Conservation (phyloP, 2,329 filamentous ascomycete genomes). For the Colletotrichum endophyticum region DNA sequence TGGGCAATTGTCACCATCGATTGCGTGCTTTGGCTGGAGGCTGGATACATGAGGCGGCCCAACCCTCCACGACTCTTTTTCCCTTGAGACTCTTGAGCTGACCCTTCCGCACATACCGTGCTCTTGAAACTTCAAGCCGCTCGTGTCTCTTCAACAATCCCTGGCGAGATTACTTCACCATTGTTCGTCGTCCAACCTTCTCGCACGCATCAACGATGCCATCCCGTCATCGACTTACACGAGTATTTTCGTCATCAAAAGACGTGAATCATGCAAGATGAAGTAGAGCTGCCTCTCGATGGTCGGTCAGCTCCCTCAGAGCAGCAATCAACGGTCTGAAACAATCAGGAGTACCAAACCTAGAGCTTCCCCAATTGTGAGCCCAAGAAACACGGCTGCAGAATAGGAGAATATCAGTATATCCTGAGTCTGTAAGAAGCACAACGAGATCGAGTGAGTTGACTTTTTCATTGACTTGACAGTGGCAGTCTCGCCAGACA, state of each 20-base stretch:
- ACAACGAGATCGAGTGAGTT: background rate
- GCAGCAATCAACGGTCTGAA: background rate
- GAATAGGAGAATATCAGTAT: background rate
- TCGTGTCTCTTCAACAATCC: background rate
- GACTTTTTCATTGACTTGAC: background rate
- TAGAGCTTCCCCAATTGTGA: background rate
- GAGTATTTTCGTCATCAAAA: background rate
- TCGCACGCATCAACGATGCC: background rate
- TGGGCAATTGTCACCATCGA: conserved; percentile 16
- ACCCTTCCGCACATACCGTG: background rate
- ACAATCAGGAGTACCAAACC: background rate
- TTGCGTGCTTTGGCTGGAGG: conserved; percentile 10
- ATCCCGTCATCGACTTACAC: background rate
- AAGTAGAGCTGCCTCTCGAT: background rate
- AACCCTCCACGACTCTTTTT: background rate
- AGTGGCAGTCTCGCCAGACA: background rate
- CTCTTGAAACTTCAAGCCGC: background rate
- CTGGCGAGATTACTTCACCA: background rate
- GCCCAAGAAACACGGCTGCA: background rate
- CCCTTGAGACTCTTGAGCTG: background rate
- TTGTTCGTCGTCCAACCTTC: background rate
- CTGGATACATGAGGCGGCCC: background rate
- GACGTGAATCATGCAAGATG: background rate
- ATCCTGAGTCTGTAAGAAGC: background rate
- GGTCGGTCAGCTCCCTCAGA: background rate